These are phyloP conservation scores for Pichia californica DNA, from an alignment of 805 yeast genomes.

Conservation along the genomic window DNA sequence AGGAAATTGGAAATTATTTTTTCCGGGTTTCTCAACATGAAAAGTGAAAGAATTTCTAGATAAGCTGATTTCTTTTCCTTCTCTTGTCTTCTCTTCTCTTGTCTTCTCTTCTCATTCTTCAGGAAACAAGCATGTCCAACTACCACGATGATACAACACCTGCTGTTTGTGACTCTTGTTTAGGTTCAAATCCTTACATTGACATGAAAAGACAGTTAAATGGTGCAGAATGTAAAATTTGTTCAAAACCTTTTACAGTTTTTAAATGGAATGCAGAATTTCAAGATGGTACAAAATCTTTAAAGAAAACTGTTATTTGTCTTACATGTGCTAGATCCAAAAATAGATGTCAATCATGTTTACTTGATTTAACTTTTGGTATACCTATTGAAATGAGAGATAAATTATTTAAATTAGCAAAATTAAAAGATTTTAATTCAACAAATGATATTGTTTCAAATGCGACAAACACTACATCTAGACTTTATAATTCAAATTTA, in stretches of 20 bases:
- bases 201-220: slow-evolving; percentile 62
- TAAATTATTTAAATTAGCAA: slow-evolving; percentile 70
- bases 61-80: neutral
- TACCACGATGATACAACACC: slow-evolving; percentile 33
- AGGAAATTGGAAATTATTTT: too few species aligned
- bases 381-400: slow-evolving; percentile 78
- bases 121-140: neutral
- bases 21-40: too few species aligned
- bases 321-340: slow-evolving; percentile 69
- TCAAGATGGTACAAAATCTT: slow-evolving; percentile 22
- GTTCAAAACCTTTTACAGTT: slow-evolving; percentile 79
- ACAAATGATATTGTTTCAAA: slow-evolving; percentile 38
- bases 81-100: neutral
- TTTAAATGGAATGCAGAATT: slow-evolving; percentile 52
- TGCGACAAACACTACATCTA: slow-evolving; percentile 37
- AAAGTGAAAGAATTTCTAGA: too few species aligned
- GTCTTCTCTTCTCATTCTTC: neutral
- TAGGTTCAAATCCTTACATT: slow-evolving; percentile 61
- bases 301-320: slow-evolving; percentile 67
- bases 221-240: slow-evolving; percentile 80
- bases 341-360: slow-evolving; percentile 84
- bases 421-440: slow-evolving; percentile 27
- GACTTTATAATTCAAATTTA: slow-evolving; percentile 50
- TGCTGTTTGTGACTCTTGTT: slow-evolving; percentile 65
- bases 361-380: slow-evolving; percentile 74